Evolutionary conservation across 306 rosid species (phyloP).

Genomic region (Ormosia emarginata): DNA sequence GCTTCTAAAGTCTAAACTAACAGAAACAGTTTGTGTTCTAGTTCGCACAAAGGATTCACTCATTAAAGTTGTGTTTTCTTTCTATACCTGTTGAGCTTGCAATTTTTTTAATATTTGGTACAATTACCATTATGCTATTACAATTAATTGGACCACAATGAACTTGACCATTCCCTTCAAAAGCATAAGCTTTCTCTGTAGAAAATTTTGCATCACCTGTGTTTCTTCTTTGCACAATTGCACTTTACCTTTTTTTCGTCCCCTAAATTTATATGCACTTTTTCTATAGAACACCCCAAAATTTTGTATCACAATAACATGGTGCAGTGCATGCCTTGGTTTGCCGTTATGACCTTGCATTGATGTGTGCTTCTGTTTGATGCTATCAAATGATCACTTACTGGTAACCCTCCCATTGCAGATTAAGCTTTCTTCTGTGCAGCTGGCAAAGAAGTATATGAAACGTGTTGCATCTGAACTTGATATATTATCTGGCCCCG

Average conservation of each 20-base stretch:
- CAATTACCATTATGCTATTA: background rate
- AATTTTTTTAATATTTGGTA: background rate
- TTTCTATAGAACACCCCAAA: background rate
- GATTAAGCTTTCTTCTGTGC: conserved; percentile 90
- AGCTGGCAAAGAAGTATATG: conserved; percentile 80
- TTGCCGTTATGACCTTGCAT: background rate
- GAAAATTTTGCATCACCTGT: background rate
- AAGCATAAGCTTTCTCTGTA: background rate
- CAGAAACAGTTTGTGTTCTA: background rate
- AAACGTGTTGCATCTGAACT: conserved; percentile 84
- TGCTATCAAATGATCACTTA: background rate
- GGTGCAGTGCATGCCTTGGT: background rate
- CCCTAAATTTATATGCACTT: background rate
- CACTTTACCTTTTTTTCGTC: background rate
- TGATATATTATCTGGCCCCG: conserved; percentile 56
- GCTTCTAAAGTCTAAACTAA: conserved; percentile 19
- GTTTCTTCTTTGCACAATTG: background rate
- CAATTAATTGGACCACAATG: background rate
- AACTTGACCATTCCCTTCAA: background rate
- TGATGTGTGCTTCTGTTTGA: background rate
- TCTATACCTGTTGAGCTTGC: background rate
- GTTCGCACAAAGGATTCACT: background rate
- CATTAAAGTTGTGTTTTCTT: background rate
- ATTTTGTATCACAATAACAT: background rate
- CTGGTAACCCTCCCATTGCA: conserved; percentile 30